Percentiles rank a stretch among this genome's conserved stretches.
These are phyloP conservation scores for Hibiscus syriacus DNA, from an alignment of 345 rosid species.

Conservation along the genomic window DNA sequence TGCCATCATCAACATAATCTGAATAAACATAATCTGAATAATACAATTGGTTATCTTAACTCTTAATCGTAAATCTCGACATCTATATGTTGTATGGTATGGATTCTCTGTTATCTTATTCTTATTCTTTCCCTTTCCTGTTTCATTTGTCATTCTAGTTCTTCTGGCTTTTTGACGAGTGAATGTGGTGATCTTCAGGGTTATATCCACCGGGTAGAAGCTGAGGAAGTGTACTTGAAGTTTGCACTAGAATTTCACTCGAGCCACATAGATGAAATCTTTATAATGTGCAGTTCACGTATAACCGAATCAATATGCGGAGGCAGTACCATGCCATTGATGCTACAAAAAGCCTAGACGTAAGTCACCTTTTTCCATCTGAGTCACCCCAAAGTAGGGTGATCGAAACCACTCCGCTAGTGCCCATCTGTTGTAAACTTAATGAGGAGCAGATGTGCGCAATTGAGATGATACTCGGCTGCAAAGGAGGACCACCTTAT, in stretches of 20 bases:
- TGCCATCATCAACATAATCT: background rate
- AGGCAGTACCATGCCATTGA: conserved; percentile 75
- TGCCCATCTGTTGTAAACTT: conserved; percentile 51
- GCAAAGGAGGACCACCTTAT: conserved; percentile 82
- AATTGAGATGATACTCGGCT: conserved; percentile 68
- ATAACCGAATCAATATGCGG: conserved; percentile 59
- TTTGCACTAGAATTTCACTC: conserved; percentile 52
- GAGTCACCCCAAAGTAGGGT: conserved; percentile 30
- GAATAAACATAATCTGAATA: background rate
- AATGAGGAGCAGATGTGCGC: conserved; percentile 77
- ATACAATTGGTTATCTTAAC: background rate
- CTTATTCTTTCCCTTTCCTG: background rate
- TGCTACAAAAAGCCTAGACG: conserved; percentile 42
- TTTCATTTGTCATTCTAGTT: background rate
- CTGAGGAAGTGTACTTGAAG: conserved; percentile 71
- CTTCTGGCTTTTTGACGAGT: background rate
- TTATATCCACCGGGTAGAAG: conserved; percentile 66
- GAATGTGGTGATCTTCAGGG: conserved; percentile 45
- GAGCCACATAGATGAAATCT: conserved; percentile 35
- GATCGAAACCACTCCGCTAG: conserved; percentile 39
- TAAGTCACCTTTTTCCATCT: conserved; percentile 57
- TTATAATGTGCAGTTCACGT: conserved; percentile 67
- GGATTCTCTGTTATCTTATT: background rate
- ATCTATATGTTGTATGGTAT: background rate
- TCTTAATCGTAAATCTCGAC: background rate